Percentiles rank a stretch among this genome's conserved stretches.
These are phyloP conservation scores for Ampelomyces quisqualis DNA, from an alignment of 2,329 filamentous ascomycete genomes.

Conservation along the genomic window DNA sequence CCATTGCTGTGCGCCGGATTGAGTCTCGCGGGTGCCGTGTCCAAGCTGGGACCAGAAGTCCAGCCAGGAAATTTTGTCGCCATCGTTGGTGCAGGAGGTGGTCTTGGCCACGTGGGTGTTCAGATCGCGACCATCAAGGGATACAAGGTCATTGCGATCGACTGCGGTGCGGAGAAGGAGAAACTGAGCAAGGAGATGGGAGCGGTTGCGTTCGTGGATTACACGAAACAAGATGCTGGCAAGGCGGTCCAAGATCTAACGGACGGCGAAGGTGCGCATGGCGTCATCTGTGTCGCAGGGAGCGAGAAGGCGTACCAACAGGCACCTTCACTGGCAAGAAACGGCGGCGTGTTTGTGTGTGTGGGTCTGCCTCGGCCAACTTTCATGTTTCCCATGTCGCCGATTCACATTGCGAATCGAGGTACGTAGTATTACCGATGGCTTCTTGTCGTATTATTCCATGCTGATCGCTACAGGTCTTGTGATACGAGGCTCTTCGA, in stretches of 20 bases:
- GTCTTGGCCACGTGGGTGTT: conserved; percentile 73
- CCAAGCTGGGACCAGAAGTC: conserved; percentile 76
- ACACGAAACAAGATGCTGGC: conserved; percentile 55
- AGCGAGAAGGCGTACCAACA: conserved; percentile 48
- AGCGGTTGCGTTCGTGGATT: conserved; percentile 75
- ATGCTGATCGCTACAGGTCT: conserved; percentile 31
- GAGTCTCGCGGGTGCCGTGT: conserved; percentile 76
- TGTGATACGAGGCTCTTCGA: conserved; percentile 51
- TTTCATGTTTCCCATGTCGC: conserved; percentile 49
- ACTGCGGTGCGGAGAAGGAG: conserved; percentile 78
- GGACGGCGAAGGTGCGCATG: conserved; percentile 49
- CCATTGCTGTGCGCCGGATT: conserved; percentile 41
- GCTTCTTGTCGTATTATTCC: neutral
- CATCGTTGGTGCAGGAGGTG: conserved; percentile 82
- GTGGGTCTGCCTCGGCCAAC: conserved; percentile 49
- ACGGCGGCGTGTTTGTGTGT: conserved; percentile 51
- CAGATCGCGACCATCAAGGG: conserved; percentile 88
- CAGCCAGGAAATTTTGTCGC: conserved; percentile 73
- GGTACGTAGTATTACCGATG: conserved; percentile 33
- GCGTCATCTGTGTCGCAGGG: conserved; percentile 51
- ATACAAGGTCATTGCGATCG: conserved; percentile 76
- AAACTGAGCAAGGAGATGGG: conserved; percentile 69
- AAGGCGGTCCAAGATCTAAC: conserved; percentile 45
- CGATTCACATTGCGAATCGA: conserved; percentile 51
- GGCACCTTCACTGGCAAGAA: conserved; percentile 48